Percentiles rank a stretch among this genome's conserved stretches.
phyloP scores from a whole-genome alignment of 495 filamentous ascomycete species.

The Aeminium ludgeri region DNA sequence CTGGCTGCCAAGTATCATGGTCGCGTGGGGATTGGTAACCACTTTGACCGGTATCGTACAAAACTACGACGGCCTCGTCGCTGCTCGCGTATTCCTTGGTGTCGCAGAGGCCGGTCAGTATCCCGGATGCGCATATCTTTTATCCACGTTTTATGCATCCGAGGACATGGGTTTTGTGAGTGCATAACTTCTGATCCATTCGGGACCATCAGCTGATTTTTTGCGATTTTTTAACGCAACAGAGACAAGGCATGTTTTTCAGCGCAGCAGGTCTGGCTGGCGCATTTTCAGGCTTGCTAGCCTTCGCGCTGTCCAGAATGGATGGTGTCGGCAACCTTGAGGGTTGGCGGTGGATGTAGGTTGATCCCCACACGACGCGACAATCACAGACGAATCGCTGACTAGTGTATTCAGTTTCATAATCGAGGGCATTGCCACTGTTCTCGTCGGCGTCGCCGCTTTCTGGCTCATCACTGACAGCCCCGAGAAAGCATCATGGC shows the following conservation, averaged over 20 bases:
- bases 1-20: slow-evolving; percentile 38
- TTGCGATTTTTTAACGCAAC: slow-evolving; percentile 45
- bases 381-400: background rate
- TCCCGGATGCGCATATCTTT: slow-evolving; percentile 20
- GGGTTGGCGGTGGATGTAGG: slow-evolving; percentile 11
- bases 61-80: slow-evolving; percentile 38
- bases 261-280: slow-evolving; percentile 40
- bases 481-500: slow-evolving; percentile 27
- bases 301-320: slow-evolving; percentile 40
- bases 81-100: slow-evolving; percentile 41
- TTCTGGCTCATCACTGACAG: slow-evolving; percentile 30
- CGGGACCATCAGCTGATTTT: slow-evolving; percentile 43
- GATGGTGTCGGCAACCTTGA: slow-evolving; percentile 21
- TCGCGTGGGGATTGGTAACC: slow-evolving; percentile 40
- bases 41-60: slow-evolving; percentile 41
- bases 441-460: slow-evolving; percentile 24
- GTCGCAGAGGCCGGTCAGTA: slow-evolving; percentile 36
- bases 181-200: slow-evolving; percentile 21
- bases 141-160: too few species aligned
- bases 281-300: slow-evolving; percentile 46
- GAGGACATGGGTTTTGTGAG: background rate
- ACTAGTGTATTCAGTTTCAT: slow-evolving; percentile 7
- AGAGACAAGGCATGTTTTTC: slow-evolving; percentile 42
- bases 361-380: background rate
- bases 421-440: slow-evolving; percentile 25